Evolutionary conservation across 371 early-diverging fungal species (phyloP).

Genomic region (Blakeslea trispora): DNA sequence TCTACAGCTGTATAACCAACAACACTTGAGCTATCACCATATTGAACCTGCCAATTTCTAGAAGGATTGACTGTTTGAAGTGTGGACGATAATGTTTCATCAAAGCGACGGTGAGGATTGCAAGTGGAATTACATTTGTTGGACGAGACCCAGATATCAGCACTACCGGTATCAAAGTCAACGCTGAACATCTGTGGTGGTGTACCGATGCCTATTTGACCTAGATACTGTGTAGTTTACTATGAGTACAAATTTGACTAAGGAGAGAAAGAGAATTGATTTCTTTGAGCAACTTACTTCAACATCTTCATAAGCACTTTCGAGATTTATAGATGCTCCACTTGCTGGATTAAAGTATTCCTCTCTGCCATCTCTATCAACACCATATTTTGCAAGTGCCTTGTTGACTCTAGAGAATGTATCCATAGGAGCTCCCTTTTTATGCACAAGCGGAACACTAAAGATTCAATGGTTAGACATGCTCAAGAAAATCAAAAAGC

Average conservation of each 20-base stretch:
- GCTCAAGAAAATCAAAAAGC: no score
- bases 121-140: conserved; percentile 32
- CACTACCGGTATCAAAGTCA: conserved; percentile 61
- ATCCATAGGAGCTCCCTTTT: conserved; percentile 26
- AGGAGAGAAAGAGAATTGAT: no score
- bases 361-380: conserved; percentile 15
- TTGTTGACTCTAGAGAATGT: conserved; percentile 32
- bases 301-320: conserved; percentile 39
- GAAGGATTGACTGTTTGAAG: conserved; percentile 13
- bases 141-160: conserved; percentile 57
- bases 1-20: conserved; percentile 46
- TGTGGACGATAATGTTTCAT: conserved; percentile 24
- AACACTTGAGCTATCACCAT: conserved; percentile 58
- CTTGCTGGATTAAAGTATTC: conserved; percentile 10
- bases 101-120: conserved; percentile 29
- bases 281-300: conserved; percentile 23
- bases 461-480: no score
- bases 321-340: conserved; percentile 27
- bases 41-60: conserved; percentile 36
- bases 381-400: conserved; percentile 34
- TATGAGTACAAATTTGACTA: no score
- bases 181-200: conserved; percentile 55
- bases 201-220: conserved; percentile 53
- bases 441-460: conserved; percentile 30
- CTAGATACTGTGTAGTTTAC: conserved; percentile 48